Base-by-base conservation (phyloP, 192 early-diverging fungal genomes). In the Kappamyces sp. region DNA sequence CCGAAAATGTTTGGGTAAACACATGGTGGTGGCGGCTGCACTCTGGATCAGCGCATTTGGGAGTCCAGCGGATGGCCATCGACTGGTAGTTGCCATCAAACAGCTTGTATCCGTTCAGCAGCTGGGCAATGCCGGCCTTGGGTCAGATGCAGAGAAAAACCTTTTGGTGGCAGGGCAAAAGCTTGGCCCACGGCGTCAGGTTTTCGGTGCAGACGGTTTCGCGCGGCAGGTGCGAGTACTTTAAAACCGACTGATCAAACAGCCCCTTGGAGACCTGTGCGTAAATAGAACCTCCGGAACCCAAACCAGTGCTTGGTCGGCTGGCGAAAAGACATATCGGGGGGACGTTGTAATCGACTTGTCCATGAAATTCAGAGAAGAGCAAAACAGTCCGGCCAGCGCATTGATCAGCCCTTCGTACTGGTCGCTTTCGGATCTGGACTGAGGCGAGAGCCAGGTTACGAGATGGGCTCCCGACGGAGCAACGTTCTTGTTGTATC, bases 171-270 rank as follows among this genome's bases (percentile, higher is more conserved):
- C 96, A 99, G 2, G 96, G 96, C 38, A 99, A 64, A 55, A 94
- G 75, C 66, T 97, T 99, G 61, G 87, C 82, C 93, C 93, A 99
- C 5, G 94, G 93, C 5, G 96, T 96, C 68, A 99, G 74, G 66
- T 99, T 99, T 65, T 97, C 96, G 3, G 96, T 99, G 60, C 96
- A 99, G 5, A 93, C 91, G 62, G 85, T 86, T 63, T 99, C 96
- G 63, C 88, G 88, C 2, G 94, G 87, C 31, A 99, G 75, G 9
- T 80, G 70, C 1, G 86, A 87, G 46, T 91, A 92, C 4, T 91
- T 78, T 40, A 61, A 36, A 30, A 51, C 34, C 22, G 8, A 9
- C 39, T 47, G n/a, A 22, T 1, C 38, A 47, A 38, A 64, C 39
- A n/a, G n/a, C n/a, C n/a, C n/a, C n/a, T n/a, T n/a, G n/a, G n/a